phyloP scores from a whole-genome alignment of 441 rosid genomes.

The Kokia cookei region DNA sequence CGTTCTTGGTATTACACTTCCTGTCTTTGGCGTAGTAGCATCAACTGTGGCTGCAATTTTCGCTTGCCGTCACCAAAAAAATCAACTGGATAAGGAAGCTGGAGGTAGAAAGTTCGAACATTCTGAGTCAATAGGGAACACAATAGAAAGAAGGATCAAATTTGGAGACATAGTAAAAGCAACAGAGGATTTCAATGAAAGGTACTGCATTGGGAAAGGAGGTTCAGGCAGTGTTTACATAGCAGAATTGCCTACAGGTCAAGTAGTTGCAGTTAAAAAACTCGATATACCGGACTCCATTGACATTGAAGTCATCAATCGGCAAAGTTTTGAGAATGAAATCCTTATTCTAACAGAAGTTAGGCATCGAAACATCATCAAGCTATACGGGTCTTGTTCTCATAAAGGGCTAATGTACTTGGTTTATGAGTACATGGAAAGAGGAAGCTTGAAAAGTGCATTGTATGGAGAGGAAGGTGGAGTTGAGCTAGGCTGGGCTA shows the following conservation, averaged over 20 bases:
- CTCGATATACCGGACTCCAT: conserved; percentile 29
- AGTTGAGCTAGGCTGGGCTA: conserved; percentile 36
- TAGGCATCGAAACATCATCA: conserved; percentile 60
- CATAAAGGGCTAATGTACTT: conserved; percentile 34
- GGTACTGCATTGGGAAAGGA: conserved; percentile 58
- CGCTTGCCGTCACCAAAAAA: background rate
- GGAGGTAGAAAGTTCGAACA: background rate
- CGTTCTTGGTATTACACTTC: background rate
- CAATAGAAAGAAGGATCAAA: conserved; percentile 30
- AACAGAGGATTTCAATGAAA: conserved; percentile 43
- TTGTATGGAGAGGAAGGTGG: conserved; percentile 27
- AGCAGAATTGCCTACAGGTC: conserved; percentile 40
- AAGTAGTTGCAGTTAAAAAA: conserved; percentile 53
- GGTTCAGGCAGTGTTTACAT: conserved; percentile 59
- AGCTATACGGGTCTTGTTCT: conserved; percentile 54
- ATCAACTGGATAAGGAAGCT: background rate
- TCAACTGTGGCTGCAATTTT: background rate
- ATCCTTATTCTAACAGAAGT: conserved; percentile 43
- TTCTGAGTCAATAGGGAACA: conserved; percentile 33
- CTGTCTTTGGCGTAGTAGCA: background rate
- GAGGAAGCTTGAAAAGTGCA: conserved; percentile 43
- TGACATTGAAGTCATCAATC: conserved; percentile 29
- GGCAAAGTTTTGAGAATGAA: conserved; percentile 52
- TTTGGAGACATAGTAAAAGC: conserved; percentile 49
- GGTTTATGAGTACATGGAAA: conserved; percentile 51